Evolutionary conservation across 768 basidiomycete genomes (phyloP), one percentile per base, ranked within the genome.

Genomic region (Mrakia frigida): DNA sequence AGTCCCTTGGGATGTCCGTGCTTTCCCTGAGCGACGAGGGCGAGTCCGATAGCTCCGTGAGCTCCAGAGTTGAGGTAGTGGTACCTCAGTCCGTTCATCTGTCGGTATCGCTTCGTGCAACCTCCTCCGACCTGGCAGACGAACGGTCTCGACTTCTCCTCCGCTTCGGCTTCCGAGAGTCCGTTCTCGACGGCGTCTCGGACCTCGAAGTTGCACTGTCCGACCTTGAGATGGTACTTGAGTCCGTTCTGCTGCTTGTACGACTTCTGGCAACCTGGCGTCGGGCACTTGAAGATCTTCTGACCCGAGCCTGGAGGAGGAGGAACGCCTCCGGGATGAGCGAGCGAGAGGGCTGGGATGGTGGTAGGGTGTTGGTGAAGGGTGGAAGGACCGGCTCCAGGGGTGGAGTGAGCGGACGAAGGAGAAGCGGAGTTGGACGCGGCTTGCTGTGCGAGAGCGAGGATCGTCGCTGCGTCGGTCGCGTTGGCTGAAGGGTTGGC

Each of bases 221-320:
- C 93, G 67, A 77, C 76, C 59, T 73, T 92, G 87, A 93, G 90
- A 83, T 95, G 93, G 84, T 95, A 94, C 86, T 97, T 96, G 81
- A 98, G 86, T 16, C 94, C 90, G 80, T 97, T 97, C 60, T 92
- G 92, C 84, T 96, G 94, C 86, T 96, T 96, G 86, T 96, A 97
- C 71, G 88, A 88, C 87, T 98, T 98, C 85, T 92, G 93, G 86
- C 94, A 98, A 79, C 94, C 93, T 0, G 92, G 89, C 83, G 95
- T 95, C 14, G 94, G 94, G 86, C 94, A 98, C 67, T 89, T 78
- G 81, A 82, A 84, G 13, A 83, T 84, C 73, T 80, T 80, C 31
- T 78, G 73, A 23, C 73, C 73, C 25, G 77, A 67, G 5, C 71
- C 70, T 21, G 76, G 76, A 41, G 76, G 76, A 46, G 76, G 71